Base-by-base conservation (phyloP, 2,329 filamentous ascomycete species). In the Pseudogymnoascus sp. region DNA sequence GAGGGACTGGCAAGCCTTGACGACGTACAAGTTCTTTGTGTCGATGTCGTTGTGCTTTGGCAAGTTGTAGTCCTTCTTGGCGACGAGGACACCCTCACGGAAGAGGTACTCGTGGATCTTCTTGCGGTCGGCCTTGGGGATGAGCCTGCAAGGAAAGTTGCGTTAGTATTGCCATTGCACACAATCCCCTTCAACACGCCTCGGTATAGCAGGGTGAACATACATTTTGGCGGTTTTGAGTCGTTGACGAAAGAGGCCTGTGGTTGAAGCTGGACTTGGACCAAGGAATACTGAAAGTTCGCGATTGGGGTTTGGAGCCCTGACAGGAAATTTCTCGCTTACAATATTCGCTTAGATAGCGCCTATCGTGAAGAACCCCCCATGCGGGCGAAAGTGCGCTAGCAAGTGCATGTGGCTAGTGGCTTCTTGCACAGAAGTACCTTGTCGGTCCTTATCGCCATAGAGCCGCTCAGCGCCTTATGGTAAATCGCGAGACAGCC, bases 81-180 rank as follows among this genome's bases (percentile, higher is more conserved):
- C 95, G 80, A 97, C 93, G 84, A 97, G 91, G 72, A 92, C 89
- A 76, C 86, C 86, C 84, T 88, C 90, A 76, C 89, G 88, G 89
- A 96, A 96, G 87, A 99, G 91, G 89, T 93, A 96, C 89, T 88
- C 93, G 88, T 99, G 95, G 84, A 99, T 97, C 89, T 92, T 91
- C 91, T 99, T 99, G 85, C 96, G 93, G 85, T 99, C 95, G 82
- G 91, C 90, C 89, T 97, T 97, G 80, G 95, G 95, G 82, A 99
- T 99, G 86, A 99, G 89, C 95, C 89, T 93, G 84, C 79, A 17
- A 38, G 33, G 26, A 61, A 61, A 61, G n/a, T 61, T 61, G 33
- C 50, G 50, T 56, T 56, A 56, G 50, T 56, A 56, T 56, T 56
- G 26, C 50, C 50, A 56, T 56, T 33, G 50, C 50, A 56, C 17